Evolutionary conservation across 148 eudicot species (phyloP), one percentile per base, ranked within the genome.

Genomic region (Pouteria glomerata): DNA sequence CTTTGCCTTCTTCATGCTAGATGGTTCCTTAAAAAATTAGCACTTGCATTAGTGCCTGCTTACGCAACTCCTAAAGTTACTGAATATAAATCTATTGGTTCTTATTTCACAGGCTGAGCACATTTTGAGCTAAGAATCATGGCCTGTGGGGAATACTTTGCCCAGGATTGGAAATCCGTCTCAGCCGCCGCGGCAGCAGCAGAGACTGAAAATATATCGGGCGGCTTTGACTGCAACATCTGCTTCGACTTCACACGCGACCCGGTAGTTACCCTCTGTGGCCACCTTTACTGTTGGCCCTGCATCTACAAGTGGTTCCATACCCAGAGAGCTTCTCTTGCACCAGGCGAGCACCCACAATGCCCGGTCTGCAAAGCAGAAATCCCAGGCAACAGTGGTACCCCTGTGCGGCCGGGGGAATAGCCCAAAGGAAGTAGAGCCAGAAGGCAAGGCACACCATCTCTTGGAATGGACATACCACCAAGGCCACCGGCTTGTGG

Each of bases 211-310:
- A 76, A 62, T 47, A 53, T 63, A 26, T 72, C 62, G 4, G 85
- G 90, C 26, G 75, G 86, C 71, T 93, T 93, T 21, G 96, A 93
- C 69, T 90, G 98, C 88, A 93, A 86, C 71, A 93, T 93, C 74
- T 93, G 98, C 85, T 71, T 93, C 37, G 91, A 90, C 73, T 80
- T 75, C 50, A 93, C 86, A 0, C 61, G 70, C 29, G 96, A 90
- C 35, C 98, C 96, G 12, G 96, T 90, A 12, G 93, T 90, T 62
- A 93, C 98, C 72, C 86, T 92, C 14, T 92, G 98, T 51, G 98
- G 98, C 63, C 98, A 92, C 68, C 87, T 92, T 62, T 92, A 88
- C 73, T 92, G 98, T 69, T 92, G 96, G 98, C 87, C 96, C 15
- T 92, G 98, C 85, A 82, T 92, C 82, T 89, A 90, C 85, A 84